Percentiles rank a stretch among this genome's conserved stretches.
Evolutionary conservation across 73 alveolate genomes (phyloP).

Genomic region (Loxodes magnus): DNA sequence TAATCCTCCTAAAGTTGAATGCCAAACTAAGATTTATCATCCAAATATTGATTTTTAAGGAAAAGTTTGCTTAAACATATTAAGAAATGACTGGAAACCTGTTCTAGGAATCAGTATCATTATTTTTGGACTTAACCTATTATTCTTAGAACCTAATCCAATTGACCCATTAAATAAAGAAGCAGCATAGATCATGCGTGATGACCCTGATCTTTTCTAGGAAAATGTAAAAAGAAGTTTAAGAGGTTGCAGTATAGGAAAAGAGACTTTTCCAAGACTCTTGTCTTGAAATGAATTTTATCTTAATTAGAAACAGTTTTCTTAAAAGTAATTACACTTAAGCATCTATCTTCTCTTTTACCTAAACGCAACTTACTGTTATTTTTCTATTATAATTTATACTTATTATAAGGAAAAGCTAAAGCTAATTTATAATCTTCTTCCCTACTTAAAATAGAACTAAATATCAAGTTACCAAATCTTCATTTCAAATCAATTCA

Average conservation of each 20-base stretch:
- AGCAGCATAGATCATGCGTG: constrained; percentile 81
- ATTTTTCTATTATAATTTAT: too few relatives aligned
- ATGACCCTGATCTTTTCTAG: constrained; percentile 28
- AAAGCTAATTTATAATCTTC: too few relatives aligned
- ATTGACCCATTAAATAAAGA: constrained; percentile 88
- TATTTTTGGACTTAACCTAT: constrained; percentile 63
- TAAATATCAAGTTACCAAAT: too few relatives aligned
- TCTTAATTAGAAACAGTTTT: too few relatives aligned
- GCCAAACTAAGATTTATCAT: constrained; percentile 90
- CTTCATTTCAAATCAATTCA: too few relatives aligned
- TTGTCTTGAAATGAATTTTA: too few relatives aligned
- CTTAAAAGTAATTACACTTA: too few relatives aligned
- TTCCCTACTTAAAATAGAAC: too few relatives aligned
- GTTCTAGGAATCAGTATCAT: constrained; percentile 64
- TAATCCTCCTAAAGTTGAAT: constrained; percentile 86
- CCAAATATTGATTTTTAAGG: constrained; percentile 91
- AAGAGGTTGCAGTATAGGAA: constrained; percentile 43
- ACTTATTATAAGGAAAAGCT: too few relatives aligned
- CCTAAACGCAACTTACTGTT: too few relatives aligned
- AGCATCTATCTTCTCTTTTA: too few relatives aligned
- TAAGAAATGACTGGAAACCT: constrained; percentile 95
- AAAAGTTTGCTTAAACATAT: constrained; percentile 82
- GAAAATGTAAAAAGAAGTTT: constrained; percentile 54
- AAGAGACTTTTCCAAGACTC: constrained; percentile 51
- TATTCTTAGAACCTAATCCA: constrained; percentile 89